Evolutionary conservation across 1,284 basidiomycete genomes (phyloP).

Genomic region (Apiotrichum gracile): DNA sequence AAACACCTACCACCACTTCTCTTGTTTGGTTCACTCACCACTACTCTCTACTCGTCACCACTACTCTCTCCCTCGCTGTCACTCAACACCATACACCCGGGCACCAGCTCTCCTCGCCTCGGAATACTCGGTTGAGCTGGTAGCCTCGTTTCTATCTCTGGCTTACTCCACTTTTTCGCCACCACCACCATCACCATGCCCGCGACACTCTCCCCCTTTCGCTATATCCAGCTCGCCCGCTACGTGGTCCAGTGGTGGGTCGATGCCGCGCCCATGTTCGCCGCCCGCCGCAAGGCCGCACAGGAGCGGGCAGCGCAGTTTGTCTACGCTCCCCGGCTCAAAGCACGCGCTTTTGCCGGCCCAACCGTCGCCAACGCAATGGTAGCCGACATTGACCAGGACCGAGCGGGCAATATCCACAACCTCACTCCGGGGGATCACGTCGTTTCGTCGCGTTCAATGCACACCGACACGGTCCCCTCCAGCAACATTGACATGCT

Average conservation of each 20-base stretch:
- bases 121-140: slow-evolving; percentile 4
- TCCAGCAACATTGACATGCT: not conserved
- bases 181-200: slow-evolving; percentile 15
- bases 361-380: not conserved
- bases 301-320: slow-evolving; percentile 16
- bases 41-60: not conserved
- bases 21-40: not conserved
- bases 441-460: not conserved
- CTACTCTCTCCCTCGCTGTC: not conserved
- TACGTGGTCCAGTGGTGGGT: slow-evolving; percentile 38
- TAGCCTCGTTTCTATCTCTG: not conserved
- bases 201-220: slow-evolving; percentile 39
- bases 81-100: not conserved
- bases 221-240: slow-evolving; percentile 37
- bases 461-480: not conserved
- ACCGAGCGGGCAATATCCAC: not conserved
- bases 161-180: not conserved
- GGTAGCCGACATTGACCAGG: not conserved
- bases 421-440: too few relatives aligned
- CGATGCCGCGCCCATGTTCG: slow-evolving; percentile 23
- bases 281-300: slow-evolving; percentile 21
- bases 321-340: slow-evolving; percentile 8
- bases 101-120: slow-evolving; percentile 2
- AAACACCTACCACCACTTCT: too few relatives aligned
- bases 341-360: not conserved